phyloP scores from a whole-genome alignment of 1,284 basidiomycete species.

The Ganoderma meredithae region DNA sequence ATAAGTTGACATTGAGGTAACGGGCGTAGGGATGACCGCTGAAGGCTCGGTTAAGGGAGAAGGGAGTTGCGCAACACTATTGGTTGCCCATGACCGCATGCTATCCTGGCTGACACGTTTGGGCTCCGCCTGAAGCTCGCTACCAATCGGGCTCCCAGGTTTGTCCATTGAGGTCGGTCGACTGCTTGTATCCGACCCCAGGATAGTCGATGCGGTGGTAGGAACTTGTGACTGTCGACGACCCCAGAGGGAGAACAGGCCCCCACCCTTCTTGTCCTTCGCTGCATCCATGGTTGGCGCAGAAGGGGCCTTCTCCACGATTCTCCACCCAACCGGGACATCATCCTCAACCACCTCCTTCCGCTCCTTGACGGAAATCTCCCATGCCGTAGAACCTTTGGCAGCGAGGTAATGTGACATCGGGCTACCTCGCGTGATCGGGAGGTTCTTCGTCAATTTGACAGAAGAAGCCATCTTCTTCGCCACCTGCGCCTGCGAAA shows the following conservation, averaged over 20 bases:
- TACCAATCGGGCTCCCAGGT: constrained; percentile 22
- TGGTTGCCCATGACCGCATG: constrained; percentile 24
- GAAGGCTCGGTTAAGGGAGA: constrained; percentile 22
- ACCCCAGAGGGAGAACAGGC: constrained; percentile 77
- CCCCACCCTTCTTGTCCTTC: constrained; percentile 54
- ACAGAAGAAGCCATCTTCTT: constrained; percentile 67
- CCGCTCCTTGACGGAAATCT: constrained; percentile 64
- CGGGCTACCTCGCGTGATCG: constrained; percentile 63
- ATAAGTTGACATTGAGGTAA: constrained; percentile 31
- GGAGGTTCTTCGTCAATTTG: constrained; percentile 64
- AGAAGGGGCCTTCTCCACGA: constrained; percentile 53
- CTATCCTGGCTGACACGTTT: constrained; percentile 34
- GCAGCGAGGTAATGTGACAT: constrained; percentile 68
- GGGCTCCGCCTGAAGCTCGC: constrained; percentile 25
- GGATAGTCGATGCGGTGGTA: constrained; percentile 9
- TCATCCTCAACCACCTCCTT: constrained; percentile 58
- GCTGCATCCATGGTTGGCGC: constrained; percentile 41
- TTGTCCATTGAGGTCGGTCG: constrained; percentile 26
- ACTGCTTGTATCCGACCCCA: neutral
- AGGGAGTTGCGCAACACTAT: constrained; percentile 18
- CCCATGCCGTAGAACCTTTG: constrained; percentile 78
- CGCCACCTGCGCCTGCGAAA: constrained; percentile 59
- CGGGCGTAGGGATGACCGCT: constrained; percentile 21
- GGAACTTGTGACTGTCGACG: constrained; percentile 46
- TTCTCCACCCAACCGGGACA: constrained; percentile 71